Conservation (phyloP, 176 grass and related monocot species). For the Lolium perenne region DNA sequence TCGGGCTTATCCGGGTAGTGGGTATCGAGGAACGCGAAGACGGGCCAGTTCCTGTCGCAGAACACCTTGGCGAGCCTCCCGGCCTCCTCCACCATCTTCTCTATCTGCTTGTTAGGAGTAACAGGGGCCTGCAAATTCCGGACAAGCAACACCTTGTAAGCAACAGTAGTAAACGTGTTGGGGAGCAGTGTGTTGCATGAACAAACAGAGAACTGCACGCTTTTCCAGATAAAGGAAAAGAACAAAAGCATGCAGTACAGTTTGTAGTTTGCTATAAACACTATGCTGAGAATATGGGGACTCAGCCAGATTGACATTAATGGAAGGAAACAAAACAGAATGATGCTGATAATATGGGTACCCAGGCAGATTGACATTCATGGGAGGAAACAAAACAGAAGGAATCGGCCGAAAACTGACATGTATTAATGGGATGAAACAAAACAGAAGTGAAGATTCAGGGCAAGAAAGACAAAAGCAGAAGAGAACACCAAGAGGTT, state of each 20-base stretch:
- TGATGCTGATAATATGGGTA: neutral
- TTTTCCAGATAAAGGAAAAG: neutral
- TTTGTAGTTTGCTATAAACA: no score
- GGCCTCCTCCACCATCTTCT: slow-evolving; percentile 84
- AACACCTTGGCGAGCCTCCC: slow-evolving; percentile 72
- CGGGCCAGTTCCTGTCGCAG: slow-evolving; percentile 71
- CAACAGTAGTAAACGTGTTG: neutral
- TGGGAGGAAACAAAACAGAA: neutral
- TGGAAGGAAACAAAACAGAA: no score
- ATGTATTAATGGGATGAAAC: neutral
- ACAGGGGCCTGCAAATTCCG: slow-evolving; percentile 66
- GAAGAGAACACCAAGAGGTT: neutral
- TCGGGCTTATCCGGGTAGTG: slow-evolving; percentile 85
- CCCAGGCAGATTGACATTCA: neutral
- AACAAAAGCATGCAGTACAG: neutral
- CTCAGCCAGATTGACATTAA: no score
- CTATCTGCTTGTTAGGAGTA: slow-evolving; percentile 79
- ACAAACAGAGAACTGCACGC: neutral
- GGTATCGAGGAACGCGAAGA: slow-evolving; percentile 82
- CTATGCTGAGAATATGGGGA: no score
- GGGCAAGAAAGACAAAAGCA: neutral
- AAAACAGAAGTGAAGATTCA: slow-evolving; percentile 3
- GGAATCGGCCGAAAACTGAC: neutral
- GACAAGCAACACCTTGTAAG: neutral
- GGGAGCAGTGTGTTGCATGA: neutral